A percentile compares a stretch with the other conserved stretches of the same genome.
Conservation (phyloP, 495 filamentous ascomycete species). For the Geoglossum glabrum region DNA sequence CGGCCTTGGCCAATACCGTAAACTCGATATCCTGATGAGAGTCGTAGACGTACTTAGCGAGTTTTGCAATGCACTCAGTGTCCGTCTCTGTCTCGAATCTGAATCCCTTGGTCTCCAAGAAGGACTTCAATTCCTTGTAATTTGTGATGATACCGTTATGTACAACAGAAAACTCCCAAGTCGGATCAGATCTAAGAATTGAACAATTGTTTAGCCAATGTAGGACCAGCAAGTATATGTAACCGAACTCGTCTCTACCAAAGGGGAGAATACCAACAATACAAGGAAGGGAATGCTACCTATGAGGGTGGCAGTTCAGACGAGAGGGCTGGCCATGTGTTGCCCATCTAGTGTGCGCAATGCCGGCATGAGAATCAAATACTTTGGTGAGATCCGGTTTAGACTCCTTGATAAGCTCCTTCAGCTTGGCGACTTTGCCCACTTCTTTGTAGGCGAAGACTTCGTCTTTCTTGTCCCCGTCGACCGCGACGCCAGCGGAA, state of each 20-base stretch:
- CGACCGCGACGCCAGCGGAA: conserved; percentile 85
- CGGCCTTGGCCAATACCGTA: conserved; percentile 85
- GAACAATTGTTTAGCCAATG: background rate
- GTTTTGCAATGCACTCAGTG: conserved; percentile 96
- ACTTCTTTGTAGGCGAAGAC: conserved; percentile 97
- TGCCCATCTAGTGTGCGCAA: conserved; percentile 96
- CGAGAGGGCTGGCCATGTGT: conserved; percentile 90
- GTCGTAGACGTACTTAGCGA: conserved; percentile 96
- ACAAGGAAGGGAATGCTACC: conserved; percentile 30
- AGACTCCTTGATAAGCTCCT: conserved; percentile 68
- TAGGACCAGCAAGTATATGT: conserved; percentile 3
- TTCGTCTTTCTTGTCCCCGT: conserved; percentile 97
- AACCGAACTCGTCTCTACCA: no score
- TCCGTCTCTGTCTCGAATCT: conserved; percentile 98
- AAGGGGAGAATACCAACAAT: no score
- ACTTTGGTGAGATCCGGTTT: conserved; percentile 72
- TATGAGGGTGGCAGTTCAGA: conserved; percentile 92
- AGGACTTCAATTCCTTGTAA: conserved; percentile 95
- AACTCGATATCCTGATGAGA: conserved; percentile 88
- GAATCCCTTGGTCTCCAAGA: conserved; percentile 87
- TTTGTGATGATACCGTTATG: conserved; percentile 99
- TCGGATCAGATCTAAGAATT: conserved; percentile 44
- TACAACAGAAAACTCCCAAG: conserved; percentile 89
- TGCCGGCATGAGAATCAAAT: conserved; percentile 93
- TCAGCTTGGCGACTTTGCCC: conserved; percentile 92